phyloP scores from a whole-genome alignment of 805 yeast genomes.

The Nakazawaea populi region DNA sequence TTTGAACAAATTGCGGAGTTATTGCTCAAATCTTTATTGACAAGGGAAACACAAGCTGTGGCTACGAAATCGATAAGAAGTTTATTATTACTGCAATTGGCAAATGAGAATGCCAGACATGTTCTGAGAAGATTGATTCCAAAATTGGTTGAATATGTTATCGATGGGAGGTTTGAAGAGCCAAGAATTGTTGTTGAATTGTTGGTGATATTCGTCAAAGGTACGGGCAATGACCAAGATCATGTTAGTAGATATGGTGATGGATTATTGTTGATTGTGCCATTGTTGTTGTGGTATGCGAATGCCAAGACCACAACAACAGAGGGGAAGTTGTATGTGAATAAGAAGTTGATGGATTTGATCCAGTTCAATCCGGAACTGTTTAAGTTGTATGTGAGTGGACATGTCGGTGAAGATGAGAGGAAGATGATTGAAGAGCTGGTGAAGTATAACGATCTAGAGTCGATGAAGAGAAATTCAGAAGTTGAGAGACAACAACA shows the following conservation, averaged over 20 bases:
- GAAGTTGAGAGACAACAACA: conserved; percentile 24
- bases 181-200: conserved; percentile 43
- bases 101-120: conserved; percentile 25
- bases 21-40: conserved; percentile 29
- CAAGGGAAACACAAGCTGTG: conserved; percentile 29
- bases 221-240: conserved; percentile 18
- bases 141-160: conserved; percentile 29
- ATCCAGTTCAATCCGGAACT: conserved; percentile 35
- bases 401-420: conserved; percentile 32
- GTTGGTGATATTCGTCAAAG: conserved; percentile 37
- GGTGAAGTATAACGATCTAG: conserved; percentile 27
- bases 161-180: conserved; percentile 19
- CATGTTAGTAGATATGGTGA: conserved; percentile 16
- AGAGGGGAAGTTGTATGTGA: conserved; percentile 31
- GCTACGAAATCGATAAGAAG: conserved; percentile 60
- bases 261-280: conserved; percentile 24
- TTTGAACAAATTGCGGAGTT: conserved; percentile 27
- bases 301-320: background rate
- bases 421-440: conserved; percentile 35
- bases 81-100: conserved; percentile 33
- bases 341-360: conserved; percentile 41
- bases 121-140: conserved; percentile 42
- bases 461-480: conserved; percentile 11
- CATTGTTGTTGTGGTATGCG: conserved; percentile 26
- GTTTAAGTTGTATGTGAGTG: conserved; percentile 44